These are phyloP conservation scores for Canariomyces notabilis DNA, from an alignment of 2,329 filamentous ascomycete genomes.

Conservation along the genomic window DNA sequence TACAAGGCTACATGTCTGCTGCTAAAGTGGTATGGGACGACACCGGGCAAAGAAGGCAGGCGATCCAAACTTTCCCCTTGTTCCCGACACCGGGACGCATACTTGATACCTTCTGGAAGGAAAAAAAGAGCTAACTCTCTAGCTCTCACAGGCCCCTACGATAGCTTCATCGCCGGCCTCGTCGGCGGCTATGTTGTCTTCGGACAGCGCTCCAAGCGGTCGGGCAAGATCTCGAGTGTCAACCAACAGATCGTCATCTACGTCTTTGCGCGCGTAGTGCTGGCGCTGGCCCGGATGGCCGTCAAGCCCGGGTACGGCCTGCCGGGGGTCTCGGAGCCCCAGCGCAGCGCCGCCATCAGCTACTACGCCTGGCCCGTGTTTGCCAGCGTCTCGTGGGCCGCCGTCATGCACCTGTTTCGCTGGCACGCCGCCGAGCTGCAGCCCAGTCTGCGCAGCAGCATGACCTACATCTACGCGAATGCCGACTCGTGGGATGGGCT, in stretches of 20 bases:
- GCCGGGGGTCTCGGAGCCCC: constrained; percentile 45
- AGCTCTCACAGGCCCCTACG: constrained; percentile 57
- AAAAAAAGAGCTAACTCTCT: constrained; percentile 4
- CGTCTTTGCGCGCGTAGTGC: constrained; percentile 85
- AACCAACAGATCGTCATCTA: constrained; percentile 98
- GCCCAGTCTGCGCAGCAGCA: constrained; percentile 85
- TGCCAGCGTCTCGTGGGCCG: constrained; percentile 83
- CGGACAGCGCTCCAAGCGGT: constrained; percentile 58
- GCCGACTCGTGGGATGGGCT: constrained; percentile 86
- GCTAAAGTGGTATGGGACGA: constrained; percentile 58
- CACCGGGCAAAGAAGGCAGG: constrained; percentile 55
- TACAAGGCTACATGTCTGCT: constrained; percentile 82
- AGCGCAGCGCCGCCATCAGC: constrained; percentile 47
- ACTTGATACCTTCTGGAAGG: neutral
- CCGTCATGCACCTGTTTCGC: constrained; percentile 92
- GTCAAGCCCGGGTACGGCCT: constrained; percentile 59
- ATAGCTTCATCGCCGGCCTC: constrained; percentile 81
- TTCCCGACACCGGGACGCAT: neutral
- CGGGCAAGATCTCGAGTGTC: constrained; percentile 68
- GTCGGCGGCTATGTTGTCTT: constrained; percentile 92
- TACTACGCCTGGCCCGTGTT: constrained; percentile 88
- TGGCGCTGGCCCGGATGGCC: constrained; percentile 77
- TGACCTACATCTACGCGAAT: constrained; percentile 94
- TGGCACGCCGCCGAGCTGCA: constrained; percentile 90
- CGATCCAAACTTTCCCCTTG: neutral